Percentiles rank a stretch among this genome's conserved stretches.
Evolutionary conservation across 2,329 filamentous ascomycete genomes (phyloP).

Genomic region (Dactylellina sp.): DNA sequence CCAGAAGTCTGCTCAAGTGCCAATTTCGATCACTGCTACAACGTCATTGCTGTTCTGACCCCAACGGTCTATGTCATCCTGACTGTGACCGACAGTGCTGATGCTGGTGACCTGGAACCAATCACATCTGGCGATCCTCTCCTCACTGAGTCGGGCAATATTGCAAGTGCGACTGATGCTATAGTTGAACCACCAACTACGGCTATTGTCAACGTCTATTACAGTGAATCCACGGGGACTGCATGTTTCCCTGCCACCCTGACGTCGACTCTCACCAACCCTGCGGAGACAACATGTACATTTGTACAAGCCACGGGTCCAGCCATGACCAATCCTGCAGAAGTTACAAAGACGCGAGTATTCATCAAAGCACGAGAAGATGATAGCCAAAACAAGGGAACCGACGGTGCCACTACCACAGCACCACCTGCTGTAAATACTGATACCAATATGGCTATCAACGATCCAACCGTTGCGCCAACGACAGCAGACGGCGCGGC

Average conservation of each 20-base stretch:
- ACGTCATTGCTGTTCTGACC: conserved; percentile 14
- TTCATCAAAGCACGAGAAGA: conserved; percentile 46
- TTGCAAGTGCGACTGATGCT: conserved; percentile 24
- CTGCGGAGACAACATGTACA: conserved; percentile 17
- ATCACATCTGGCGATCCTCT: conserved; percentile 53
- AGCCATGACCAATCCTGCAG: conserved; percentile 13
- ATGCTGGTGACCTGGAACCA: conserved; percentile 16
- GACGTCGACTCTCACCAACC: conserved; percentile 28
- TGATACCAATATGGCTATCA: neutral
- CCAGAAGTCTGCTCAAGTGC: conserved; percentile 31
- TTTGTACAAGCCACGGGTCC: neutral
- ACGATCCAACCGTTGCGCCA: conserved; percentile 4
- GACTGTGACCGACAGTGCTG: conserved; percentile 25
- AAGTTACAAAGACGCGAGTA: conserved; percentile 48
- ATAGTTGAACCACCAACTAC: conserved; percentile 15
- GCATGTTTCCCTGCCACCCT: conserved; percentile 25
- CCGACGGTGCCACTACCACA: conserved; percentile 17
- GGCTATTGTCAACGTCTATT: conserved; percentile 14
- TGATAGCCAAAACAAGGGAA: conserved; percentile 39
- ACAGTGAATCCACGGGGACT: conserved; percentile 25
- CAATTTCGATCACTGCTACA: conserved; percentile 30
- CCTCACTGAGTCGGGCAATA: conserved; percentile 39
- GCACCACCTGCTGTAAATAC: conserved; percentile 13
- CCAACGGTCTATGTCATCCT: conserved; percentile 51
- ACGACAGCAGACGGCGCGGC: conserved; percentile 10